Base-by-base conservation (phyloP, 768 basidiomycete species). In the Lentinula sp. region DNA sequence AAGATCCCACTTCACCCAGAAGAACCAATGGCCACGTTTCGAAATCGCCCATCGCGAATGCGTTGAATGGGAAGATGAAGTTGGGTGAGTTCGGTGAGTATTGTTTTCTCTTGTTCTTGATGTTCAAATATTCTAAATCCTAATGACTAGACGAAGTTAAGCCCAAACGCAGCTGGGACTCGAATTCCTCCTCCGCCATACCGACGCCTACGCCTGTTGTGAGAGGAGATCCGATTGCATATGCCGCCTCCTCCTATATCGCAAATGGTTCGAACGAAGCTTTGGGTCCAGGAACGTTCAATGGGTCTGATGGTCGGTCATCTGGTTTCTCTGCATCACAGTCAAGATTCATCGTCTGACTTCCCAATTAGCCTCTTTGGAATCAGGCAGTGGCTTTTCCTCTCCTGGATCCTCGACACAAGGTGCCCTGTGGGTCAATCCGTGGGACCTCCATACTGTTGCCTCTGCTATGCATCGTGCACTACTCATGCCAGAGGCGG, bases 371-470 rank as follows among this genome's bases (percentile, higher is more conserved):
- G 35, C 5, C 21, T 23, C n/a, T 56, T 16, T 43, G 18, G 37
- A 45, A 40, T 28, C 40, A 18, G 37, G 13, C 28, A 56, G 28
- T 31, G 55, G 21, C 21, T 48, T 18, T 10, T 48, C 55, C 40
- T 56, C 55, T 18, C 21, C 34, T 10, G 39, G 55, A 40, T 40
- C 40, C 21, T 48, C 46, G 11, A 48, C 46, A 21, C 87, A 81
- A 54, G 85, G 94, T 32, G 92, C 96, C 21, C 76, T 97, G 18
- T 84, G 92, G 63, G 90, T 97, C 61, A 98, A 99, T 73, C 96
- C 96, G 1, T 97, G 95, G 93, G 93, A 95, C 71, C 84, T 98
- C 43, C 65, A 92, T 86, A 93, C 91, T 59, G 90, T 97, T 46
- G 88, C 93, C 7, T 84, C 89, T 10, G 93, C 94, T 5, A 97